Percentiles rank a stretch among this genome's conserved stretches.
Conservation (phyloP, 192 early-diverging fungal genomes). For the Umbelopsis isabellina region DNA sequence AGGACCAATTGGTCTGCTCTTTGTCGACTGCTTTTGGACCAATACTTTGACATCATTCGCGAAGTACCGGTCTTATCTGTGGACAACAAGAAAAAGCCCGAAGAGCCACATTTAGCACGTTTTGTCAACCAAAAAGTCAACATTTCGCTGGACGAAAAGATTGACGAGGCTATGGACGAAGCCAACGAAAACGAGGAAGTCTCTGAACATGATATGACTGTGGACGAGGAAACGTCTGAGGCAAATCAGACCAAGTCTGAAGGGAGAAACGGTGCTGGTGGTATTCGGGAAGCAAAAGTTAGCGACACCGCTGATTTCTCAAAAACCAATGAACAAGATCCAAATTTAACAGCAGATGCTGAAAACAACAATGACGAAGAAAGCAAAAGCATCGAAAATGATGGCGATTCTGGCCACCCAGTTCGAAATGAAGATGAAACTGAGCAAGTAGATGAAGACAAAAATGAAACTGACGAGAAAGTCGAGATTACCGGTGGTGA, state of each 20-base stretch:
- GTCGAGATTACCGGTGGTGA: neutral
- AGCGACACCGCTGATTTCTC: neutral
- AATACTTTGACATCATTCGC: conserved; percentile 10
- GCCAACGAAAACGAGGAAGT: neutral
- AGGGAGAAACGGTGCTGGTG: neutral
- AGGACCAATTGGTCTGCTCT: neutral
- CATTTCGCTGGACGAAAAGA: conserved; percentile 20
- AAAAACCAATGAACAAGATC: neutral
- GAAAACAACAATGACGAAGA: neutral
- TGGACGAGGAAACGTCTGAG: neutral
- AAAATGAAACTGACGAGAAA: neutral
- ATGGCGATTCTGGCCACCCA: neutral
- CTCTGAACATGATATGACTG: neutral
- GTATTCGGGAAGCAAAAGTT: neutral
- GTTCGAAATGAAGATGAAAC: neutral
- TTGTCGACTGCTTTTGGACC: conserved; percentile 8
- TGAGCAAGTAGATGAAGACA: neutral
- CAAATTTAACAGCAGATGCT: neutral
- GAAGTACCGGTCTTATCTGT: neutral
- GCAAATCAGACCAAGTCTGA: no score
- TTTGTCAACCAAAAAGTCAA: conserved; percentile 17
- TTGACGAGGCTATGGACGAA: neutral
- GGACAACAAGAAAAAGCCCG: neutral
- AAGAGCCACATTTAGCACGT: neutral
- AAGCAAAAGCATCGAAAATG: neutral